Evolutionary conservation across 1,284 basidiomycete genomes (phyloP).

Genomic region (Trametes polyzona): DNA sequence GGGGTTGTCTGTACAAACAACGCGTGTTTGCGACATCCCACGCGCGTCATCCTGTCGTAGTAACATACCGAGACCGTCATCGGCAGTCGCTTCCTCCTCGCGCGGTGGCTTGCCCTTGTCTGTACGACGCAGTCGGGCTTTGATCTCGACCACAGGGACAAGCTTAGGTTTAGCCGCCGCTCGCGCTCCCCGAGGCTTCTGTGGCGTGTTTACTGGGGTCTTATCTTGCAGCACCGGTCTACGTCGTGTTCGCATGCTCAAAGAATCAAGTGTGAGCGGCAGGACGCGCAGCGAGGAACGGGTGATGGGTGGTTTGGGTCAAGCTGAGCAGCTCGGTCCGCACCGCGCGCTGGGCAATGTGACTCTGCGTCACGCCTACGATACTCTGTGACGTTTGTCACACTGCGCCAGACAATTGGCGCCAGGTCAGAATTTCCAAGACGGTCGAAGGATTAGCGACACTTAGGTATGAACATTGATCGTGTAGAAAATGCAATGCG

Average conservation of each 20-base stretch:
- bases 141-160: constrained; percentile 24
- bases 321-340: neutral
- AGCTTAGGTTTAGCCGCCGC: constrained; percentile 14
- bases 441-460: no score
- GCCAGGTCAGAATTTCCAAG: no score
- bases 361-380: neutral
- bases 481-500: neutral
- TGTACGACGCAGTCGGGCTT: constrained; percentile 9
- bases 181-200: constrained; percentile 18
- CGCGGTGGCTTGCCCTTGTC: constrained; percentile 3
- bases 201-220: constrained; percentile 31
- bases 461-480: no score
- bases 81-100: neutral
- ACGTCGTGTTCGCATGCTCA: constrained; percentile 22
- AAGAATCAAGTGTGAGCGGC: neutral
- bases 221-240: constrained; percentile 30
- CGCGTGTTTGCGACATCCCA: neutral
- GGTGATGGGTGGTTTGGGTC: neutral
- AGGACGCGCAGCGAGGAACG: no score
- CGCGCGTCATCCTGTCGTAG: neutral
- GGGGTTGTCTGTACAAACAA: neutral
- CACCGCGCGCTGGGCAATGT: neutral
- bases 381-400: no score
- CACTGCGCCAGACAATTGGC: no score
- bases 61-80: constrained; percentile 1